Conservation (phyloP, 257 asterid genomes). For the Agastache rugosa region DNA sequence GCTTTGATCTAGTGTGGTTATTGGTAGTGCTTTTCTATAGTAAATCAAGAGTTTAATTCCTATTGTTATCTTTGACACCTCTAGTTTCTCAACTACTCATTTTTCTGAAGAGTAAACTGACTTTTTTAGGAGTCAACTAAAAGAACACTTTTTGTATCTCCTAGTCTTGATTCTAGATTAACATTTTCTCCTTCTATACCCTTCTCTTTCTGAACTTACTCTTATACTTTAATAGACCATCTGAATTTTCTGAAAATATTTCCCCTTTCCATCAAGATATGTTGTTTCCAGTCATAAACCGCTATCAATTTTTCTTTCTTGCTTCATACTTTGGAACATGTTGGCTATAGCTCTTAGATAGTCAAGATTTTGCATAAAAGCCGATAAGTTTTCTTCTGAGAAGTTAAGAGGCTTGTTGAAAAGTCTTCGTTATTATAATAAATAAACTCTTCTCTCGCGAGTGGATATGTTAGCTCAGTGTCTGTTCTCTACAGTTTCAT, state of each 20-base stretch:
- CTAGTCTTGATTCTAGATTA: conserved; percentile 21
- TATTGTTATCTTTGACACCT: conserved; percentile 13
- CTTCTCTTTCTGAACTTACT: conserved; percentile 20
- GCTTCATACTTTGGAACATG: too few species aligned
- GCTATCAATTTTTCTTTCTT: not conserved
- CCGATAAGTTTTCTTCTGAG: conserved; percentile 10
- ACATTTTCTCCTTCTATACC: conserved; percentile 14
- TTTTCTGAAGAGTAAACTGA: conserved; percentile 21
- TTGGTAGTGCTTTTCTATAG: conserved; percentile 1
- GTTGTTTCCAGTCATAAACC: not conserved
- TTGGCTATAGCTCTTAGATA: too few species aligned
- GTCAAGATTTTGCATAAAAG: conserved; percentile 9
- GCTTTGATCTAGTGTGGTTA: conserved; percentile 23
- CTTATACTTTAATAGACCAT: not conserved
- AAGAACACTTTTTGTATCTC: conserved; percentile 12
- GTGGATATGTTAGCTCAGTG: not conserved
- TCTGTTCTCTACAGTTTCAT: conserved; percentile 72
- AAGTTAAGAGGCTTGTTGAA: conserved; percentile 4
- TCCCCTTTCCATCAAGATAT: conserved; percentile 2
- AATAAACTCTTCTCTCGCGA: too few species aligned
- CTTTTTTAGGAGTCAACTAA: conserved; percentile 11
- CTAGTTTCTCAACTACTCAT: conserved; percentile 18
- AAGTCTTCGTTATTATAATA: not conserved
- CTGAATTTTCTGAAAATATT: conserved; percentile 8
- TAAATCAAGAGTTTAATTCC: conserved; percentile 18